A percentile compares a stretch with the other conserved stretches of the same genome.
Conservation (phyloP, 2,329 filamentous ascomycete species). For the Cercospora citrullina region DNA sequence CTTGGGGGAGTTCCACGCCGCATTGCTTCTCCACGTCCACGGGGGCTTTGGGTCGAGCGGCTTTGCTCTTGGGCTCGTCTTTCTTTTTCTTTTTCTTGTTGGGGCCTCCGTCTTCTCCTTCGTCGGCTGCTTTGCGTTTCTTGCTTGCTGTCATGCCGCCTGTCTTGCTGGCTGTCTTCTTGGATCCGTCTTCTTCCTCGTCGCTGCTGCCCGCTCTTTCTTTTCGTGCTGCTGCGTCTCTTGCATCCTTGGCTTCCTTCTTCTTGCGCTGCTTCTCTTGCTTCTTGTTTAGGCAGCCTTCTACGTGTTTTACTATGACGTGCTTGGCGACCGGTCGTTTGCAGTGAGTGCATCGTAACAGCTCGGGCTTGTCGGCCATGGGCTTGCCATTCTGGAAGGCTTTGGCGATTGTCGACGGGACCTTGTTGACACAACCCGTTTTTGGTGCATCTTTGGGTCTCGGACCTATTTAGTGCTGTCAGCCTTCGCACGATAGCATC, state of each 20-base stretch:
- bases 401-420: constrained; percentile 74
- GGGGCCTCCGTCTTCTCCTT: constrained; percentile 69
- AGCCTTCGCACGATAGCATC: background rate
- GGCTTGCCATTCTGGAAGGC: constrained; percentile 81
- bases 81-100: constrained; percentile 79
- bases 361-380: constrained; percentile 74
- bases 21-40: constrained; percentile 93
- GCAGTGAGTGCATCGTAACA: constrained; percentile 86
- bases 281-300: constrained; percentile 79
- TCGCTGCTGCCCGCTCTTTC: constrained; percentile 44
- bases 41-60: constrained; percentile 79
- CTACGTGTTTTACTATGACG: constrained; percentile 75
- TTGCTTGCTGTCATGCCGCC: constrained; percentile 39
- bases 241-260: constrained; percentile 63
- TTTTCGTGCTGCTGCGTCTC: constrained; percentile 51
- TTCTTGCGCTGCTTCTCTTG: constrained; percentile 63
- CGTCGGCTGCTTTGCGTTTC: constrained; percentile 50
- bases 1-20: constrained; percentile 80
- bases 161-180: constrained; percentile 35
- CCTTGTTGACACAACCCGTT: constrained; percentile 50
- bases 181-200: constrained; percentile 38
- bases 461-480: constrained; percentile 7
- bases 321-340: constrained; percentile 81
- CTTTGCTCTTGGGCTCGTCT: constrained; percentile 56
- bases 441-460: constrained; percentile 26